A percentile compares a stretch with the other conserved stretches of the same genome.
Evolutionary conservation across 2,329 filamentous ascomycete genomes (phyloP).

Genomic region (Curvularia sp.): DNA sequence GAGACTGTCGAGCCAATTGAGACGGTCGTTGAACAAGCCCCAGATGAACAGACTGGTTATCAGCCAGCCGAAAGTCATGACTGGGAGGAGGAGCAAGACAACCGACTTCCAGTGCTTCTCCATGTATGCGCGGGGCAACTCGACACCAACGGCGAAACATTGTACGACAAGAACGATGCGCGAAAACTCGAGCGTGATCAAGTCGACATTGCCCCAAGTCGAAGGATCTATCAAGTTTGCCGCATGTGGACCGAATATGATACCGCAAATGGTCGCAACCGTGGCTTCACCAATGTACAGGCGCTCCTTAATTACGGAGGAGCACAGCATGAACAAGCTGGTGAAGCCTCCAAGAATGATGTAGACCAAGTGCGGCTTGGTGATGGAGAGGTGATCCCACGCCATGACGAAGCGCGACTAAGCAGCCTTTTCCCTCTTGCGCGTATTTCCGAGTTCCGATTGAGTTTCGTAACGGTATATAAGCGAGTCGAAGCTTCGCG

Average conservation of each 20-base stretch:
- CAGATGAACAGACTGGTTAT: conserved; percentile 92
- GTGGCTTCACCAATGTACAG: conserved; percentile 99
- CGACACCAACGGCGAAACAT: conserved; percentile 90
- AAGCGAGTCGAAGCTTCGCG: background rate
- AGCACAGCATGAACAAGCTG: conserved; percentile 97
- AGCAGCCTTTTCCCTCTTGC: conserved; percentile 5
- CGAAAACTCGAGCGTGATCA: conserved; percentile 87
- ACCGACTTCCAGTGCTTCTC: conserved; percentile 97
- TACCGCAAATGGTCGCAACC: conserved; percentile 84
- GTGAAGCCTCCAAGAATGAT: conserved; percentile 98
- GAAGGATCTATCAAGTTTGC: conserved; percentile 78
- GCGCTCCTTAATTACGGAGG: conserved; percentile 96
- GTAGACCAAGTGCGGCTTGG: conserved; percentile 96
- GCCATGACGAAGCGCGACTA: conserved; percentile 62
- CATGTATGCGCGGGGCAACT: conserved; percentile 95
- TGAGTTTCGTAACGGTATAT: background rate
- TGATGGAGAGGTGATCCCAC: conserved; percentile 83
- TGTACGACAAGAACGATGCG: conserved; percentile 89
- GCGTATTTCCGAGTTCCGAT: conserved; percentile 2
- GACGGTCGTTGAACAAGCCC: conserved; percentile 77
- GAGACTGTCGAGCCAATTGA: conserved; percentile 90
- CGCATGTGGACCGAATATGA: conserved; percentile 87
- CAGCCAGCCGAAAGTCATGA: conserved; percentile 97
- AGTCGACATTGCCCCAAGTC: conserved; percentile 82
- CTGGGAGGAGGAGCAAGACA: conserved; percentile 82